Evolutionary conservation across 1,139 yeast species (phyloP), one percentile per base, ranked within the genome.

Genomic region (Debaryomyces sp.): DNA sequence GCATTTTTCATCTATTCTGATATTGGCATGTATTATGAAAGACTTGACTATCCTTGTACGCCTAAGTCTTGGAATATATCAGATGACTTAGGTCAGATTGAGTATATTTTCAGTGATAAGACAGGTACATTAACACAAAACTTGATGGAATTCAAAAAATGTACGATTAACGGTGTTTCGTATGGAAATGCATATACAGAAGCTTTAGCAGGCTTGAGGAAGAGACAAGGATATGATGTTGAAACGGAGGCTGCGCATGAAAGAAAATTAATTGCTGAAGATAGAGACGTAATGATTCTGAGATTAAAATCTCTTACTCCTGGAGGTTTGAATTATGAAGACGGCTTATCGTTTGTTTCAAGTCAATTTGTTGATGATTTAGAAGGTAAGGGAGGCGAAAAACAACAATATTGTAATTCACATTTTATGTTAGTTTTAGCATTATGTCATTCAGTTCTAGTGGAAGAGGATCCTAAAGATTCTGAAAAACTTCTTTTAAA

Each of bases 1-100:
- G 85, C 83, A 0, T 80, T 67, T 54, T 81, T 81, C 66, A 81
- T 81, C 48, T 79, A 75, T 58, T 73, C 81, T 0, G 85, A 80
- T 62, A 64, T 72, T 48, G 63, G 68, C 27, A 77, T 81, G 81
- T 81, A 81, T 60, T 81, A 80, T 53, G 75, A 68, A 41, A 67
- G 60, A 49, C 64, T 81, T 49, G 85, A 81, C 61, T 80, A 74
- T 55, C 85, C 85, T 0, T 81, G 87, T 61, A 78, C 80, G 2
- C 86, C 86, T 0, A 80, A 81, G 56, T 75, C 84, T 1, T 81
- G 87, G 87, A 77, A 78, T 48, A 81, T 81, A 44, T 80, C 85
- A 12, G 87, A 81, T 64, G 87, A 81, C 61, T 70, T 81, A 56
- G 87, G 87, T n/a, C 87, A 81, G 61, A 80, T 81, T 50, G 85